Evolutionary conservation across 2,329 filamentous ascomycete species (phyloP), one percentile per base, ranked within the genome.

Genomic region (Rhynchosporium graminicola): DNA sequence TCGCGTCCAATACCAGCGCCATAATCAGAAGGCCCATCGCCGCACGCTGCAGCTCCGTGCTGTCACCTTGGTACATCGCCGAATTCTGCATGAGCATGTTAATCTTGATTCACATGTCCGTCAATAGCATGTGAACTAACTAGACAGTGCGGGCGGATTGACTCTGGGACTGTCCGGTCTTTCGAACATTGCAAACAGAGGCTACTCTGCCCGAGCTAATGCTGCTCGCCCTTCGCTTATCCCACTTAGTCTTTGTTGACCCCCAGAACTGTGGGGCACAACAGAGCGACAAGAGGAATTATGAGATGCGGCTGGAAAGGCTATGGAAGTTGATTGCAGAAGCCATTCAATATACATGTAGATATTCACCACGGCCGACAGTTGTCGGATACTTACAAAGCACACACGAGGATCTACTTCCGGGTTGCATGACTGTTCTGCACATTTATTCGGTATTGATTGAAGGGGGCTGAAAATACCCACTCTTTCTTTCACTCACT

Each of bases 381-480:
- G 54, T 57, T 40, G 28, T 20, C 20, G 20, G 20, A 20, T 20
- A 57, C 54, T 45, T 54, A 26, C 20, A 20, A 54, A 10, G 26
- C 40, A 54, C 51, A 40, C 51, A 54, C 33, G 36, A 54, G 51
- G 51, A 54, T 54, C 51, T 54, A 36, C 51, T 54, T 45, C 54
- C 54, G 45, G 54, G 54, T 56, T 56, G 38, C 51, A n/a, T 42
- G 36, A 20, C 52, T 56, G 42, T 20, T 31, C 26, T 43, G 26
- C 26, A 40, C 33, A 57, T 45, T 33, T 57, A 45, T 38, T 46
- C 29, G 54, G 42, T 33, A 46, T 57, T 57, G 54, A 57, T 46
- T 46, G 51, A 57, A 40, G 54, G 40, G 54, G 52, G 52, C 54
- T 57, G 54, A 57, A 57, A 43, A 36, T 54, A 54, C 51, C 29